These are phyloP conservation scores for Casaregolazyma lundiana DNA, from an alignment of 1,139 yeast genomes.

Conservation along the genomic window DNA sequence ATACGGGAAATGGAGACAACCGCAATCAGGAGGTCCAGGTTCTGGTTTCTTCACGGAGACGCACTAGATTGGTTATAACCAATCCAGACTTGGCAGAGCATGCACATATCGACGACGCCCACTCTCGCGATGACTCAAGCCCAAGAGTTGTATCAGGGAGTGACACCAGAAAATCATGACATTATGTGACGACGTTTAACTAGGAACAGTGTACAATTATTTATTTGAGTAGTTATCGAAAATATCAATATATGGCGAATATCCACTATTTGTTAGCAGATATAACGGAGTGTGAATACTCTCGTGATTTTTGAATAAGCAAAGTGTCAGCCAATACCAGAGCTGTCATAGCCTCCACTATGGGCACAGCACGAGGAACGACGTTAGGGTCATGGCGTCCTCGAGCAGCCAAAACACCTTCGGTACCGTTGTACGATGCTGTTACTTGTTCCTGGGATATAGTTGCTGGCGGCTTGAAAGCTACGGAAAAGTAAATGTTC, in stretches of 20 bases:
- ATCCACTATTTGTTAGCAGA: slow-evolving; percentile 4
- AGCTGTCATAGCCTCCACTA: slow-evolving; percentile 97
- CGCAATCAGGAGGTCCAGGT: slow-evolving; percentile 65
- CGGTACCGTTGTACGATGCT: slow-evolving; percentile 78
- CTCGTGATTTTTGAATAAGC: slow-evolving; percentile 82
- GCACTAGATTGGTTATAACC: slow-evolving; percentile 57
- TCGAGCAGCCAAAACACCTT: slow-evolving; percentile 86
- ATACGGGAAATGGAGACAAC: slow-evolving; percentile 39
- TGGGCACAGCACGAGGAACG: slow-evolving; percentile 97
- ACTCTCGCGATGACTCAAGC: not conserved
- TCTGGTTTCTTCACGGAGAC: slow-evolving; percentile 63
- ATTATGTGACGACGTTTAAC: too few relatives aligned
- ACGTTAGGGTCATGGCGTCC: slow-evolving; percentile 99
- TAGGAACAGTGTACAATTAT: slow-evolving; percentile 1
- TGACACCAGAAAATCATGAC: not conserved
- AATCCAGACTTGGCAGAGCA: slow-evolving; percentile 45
- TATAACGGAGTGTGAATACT: slow-evolving; percentile 37
- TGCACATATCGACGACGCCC: not conserved
- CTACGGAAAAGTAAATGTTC: slow-evolving; percentile 86
- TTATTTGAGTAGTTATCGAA: not conserved
- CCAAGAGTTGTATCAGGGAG: not conserved
- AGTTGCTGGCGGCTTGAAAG: slow-evolving; percentile 97
- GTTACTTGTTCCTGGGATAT: slow-evolving; percentile 90
- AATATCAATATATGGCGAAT: not conserved
- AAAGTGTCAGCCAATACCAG: slow-evolving; percentile 83